Evolutionary conservation across 2,329 filamentous ascomycete species (phyloP).

Genomic region (Trichoderma atroviride): DNA sequence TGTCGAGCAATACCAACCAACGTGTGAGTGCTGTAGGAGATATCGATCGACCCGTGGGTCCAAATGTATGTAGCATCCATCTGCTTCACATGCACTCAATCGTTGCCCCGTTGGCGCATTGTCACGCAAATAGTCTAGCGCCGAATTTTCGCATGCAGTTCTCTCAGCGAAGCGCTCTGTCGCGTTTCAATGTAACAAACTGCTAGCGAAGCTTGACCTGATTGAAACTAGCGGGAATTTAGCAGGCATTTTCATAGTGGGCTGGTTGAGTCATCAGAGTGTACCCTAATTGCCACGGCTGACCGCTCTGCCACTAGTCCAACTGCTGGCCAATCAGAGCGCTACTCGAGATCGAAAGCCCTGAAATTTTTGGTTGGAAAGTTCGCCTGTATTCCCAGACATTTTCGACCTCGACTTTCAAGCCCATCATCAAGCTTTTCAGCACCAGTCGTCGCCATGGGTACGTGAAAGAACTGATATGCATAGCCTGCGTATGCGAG

Average conservation of each 20-base stretch:
- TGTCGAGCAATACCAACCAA: neutral
- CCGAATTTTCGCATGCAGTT: neutral
- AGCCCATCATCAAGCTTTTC: conserved; percentile 47
- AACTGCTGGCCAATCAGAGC: conserved; percentile 27
- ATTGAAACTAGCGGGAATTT: neutral
- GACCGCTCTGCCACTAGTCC: conserved; percentile 42
- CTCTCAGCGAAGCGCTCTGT: neutral
- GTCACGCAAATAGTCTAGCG: neutral
- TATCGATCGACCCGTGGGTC: neutral
- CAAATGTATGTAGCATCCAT: neutral
- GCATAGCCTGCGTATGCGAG: conserved; percentile 54
- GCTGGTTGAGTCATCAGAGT: neutral
- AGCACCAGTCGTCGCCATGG: conserved; percentile 58
- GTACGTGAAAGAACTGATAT: conserved; percentile 53
- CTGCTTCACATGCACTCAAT: neutral
- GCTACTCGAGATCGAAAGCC: conserved; percentile 32
- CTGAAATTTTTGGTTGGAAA: conserved; percentile 36
- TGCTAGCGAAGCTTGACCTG: neutral
- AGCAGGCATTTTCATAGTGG: neutral
- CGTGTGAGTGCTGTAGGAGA: neutral
- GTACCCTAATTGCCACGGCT: conserved; percentile 50
- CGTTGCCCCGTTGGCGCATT: neutral
- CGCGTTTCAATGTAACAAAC: neutral
- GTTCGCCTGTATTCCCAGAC: conserved; percentile 28
- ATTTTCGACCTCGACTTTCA: conserved; percentile 42